These are phyloP conservation scores for Leccinum subtestaceum DNA, from an alignment of 768 basidiomycete species.

Conservation along the genomic window DNA sequence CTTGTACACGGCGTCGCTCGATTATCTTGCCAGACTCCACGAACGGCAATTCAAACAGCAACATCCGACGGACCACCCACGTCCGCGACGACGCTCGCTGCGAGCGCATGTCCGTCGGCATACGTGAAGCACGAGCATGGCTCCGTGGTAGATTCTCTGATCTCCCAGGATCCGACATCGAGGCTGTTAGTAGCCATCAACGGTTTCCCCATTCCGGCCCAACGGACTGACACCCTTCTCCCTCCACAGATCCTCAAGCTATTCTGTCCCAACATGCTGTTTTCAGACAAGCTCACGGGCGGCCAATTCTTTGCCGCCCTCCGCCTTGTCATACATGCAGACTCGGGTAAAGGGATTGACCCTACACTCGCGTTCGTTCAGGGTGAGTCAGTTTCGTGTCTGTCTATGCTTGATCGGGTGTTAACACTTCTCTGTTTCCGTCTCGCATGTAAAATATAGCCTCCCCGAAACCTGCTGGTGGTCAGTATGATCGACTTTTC, in stretches of 20 bases:
- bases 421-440: too few species aligned
- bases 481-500: not conserved
- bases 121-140: constrained; percentile 73
- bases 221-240: not conserved
- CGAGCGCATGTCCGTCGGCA: constrained; percentile 51
- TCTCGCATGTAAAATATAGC: too few species aligned
- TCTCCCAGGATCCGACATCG: constrained; percentile 51
- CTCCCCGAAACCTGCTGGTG: not conserved
- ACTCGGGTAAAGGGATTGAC: constrained; percentile 61
- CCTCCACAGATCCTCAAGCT: constrained; percentile 56
- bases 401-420: too few species aligned
- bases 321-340: constrained; percentile 60
- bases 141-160: constrained; percentile 65
- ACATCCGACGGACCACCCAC: not conserved
- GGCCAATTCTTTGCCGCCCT: constrained; percentile 78
- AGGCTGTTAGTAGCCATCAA: constrained; percentile 45
- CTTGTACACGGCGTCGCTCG: constrained; percentile 60
- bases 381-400: constrained; percentile 41
- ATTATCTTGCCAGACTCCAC: constrained; percentile 46
- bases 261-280: constrained; percentile 55
- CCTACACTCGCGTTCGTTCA: constrained; percentile 70
- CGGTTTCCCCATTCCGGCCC: not conserved
- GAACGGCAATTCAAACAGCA: constrained; percentile 10
- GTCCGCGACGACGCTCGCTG: constrained; percentile 47
- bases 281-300: constrained; percentile 53